Conservation (phyloP, 2,329 filamentous ascomycete species). For the Berkeleyomyces rouxiae region DNA sequence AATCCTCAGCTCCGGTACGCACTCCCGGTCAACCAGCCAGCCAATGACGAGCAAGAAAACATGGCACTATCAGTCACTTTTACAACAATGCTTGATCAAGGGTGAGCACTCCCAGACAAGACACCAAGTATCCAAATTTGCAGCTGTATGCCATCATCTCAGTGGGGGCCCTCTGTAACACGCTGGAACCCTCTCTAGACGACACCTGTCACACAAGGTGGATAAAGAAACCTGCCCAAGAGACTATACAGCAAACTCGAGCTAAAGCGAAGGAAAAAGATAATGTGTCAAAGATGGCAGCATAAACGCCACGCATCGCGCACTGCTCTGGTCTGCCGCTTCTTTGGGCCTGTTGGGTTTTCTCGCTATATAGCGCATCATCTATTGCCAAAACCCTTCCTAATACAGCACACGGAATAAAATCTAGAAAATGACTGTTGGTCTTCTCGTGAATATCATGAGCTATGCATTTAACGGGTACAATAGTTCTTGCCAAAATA, state of each 20-base stretch:
- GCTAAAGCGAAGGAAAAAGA: neutral
- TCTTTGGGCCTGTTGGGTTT: neutral
- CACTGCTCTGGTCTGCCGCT: neutral
- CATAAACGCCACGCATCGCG: neutral
- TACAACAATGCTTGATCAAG: neutral
- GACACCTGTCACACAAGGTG: neutral
- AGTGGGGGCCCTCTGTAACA: slow-evolving; percentile 1
- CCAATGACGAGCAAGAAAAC: neutral
- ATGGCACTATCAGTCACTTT: neutral
- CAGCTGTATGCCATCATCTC: neutral
- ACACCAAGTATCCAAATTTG: neutral
- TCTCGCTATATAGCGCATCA: neutral
- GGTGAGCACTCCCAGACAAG: neutral
- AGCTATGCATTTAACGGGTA: neutral
- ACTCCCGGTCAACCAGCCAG: neutral
- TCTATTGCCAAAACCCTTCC: neutral
- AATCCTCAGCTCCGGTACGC: neutral
- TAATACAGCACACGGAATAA: neutral
- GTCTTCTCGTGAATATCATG: neutral
- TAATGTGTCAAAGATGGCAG: neutral
- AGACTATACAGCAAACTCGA: neutral
- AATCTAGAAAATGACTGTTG: neutral
- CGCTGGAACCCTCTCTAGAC: neutral
- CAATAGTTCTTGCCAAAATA: neutral
- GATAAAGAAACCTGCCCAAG: neutral